Conservation (phyloP, 2,329 filamentous ascomycete genomes). For the Colletotrichum plurivorum region DNA sequence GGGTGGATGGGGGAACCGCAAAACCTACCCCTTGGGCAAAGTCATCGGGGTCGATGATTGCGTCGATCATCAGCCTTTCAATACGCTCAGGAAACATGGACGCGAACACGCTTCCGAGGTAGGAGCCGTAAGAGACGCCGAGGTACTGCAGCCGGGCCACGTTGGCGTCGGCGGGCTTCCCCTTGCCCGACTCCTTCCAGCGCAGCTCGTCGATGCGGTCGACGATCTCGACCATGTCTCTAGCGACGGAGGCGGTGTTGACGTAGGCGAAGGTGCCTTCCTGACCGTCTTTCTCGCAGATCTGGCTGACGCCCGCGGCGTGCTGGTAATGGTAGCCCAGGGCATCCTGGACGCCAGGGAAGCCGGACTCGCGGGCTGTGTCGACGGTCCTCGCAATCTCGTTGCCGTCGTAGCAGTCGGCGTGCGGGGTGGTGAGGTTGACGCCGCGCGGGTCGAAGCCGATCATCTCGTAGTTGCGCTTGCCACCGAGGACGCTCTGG, state of each 20-base stretch:
- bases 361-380: conserved; percentile 42
- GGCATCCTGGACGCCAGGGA: not conserved
- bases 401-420: conserved; percentile 49
- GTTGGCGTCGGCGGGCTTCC: conserved; percentile 11
- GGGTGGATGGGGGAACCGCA: rapidly evolving
- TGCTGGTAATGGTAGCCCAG: conserved; percentile 36
- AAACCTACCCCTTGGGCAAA: conserved; percentile 44
- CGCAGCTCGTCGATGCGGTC: conserved; percentile 48
- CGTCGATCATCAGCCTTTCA: conserved; percentile 53
- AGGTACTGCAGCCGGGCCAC: conserved; percentile 54
- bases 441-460: conserved; percentile 56
- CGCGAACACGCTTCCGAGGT: conserved; percentile 52
- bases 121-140: conserved; percentile 58
- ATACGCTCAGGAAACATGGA: conserved; percentile 53
- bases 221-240: conserved; percentile 52
- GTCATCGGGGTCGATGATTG: conserved; percentile 46
- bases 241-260: conserved; percentile 49
- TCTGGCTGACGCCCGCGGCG: conserved; percentile 39
- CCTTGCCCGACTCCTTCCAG: conserved; percentile 6
- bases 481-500: conserved; percentile 45
- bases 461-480: conserved; percentile 51
- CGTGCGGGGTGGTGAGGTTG: conserved; percentile 47
- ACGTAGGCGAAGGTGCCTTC: conserved; percentile 45
- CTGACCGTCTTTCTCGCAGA: conserved; percentile 43
- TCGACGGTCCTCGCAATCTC: conserved; percentile 43